phyloP scores from a whole-genome alignment of 805 yeast species.

The Barnettozyma botsteinii region DNA sequence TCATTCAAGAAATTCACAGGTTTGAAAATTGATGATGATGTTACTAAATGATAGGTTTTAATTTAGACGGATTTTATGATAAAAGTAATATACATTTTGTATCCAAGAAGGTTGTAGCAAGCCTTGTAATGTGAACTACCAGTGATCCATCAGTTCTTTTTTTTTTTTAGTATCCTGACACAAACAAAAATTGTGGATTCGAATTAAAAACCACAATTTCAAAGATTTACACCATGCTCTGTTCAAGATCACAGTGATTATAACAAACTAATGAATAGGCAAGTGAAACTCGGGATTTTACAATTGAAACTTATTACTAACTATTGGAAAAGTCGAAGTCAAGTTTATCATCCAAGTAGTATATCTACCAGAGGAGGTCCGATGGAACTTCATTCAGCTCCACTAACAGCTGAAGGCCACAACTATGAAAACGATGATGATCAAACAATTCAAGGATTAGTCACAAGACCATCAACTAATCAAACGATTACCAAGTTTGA shows the following conservation, averaged over 20 bases:
- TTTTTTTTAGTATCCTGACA: no score
- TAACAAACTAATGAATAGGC: neutral
- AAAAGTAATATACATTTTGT: neutral
- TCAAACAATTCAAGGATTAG: slow-evolving; percentile 10
- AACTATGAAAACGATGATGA: slow-evolving; percentile 14
- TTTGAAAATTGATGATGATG: slow-evolving; percentile 58
- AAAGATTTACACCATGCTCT: no score
- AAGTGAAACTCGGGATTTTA: neutral
- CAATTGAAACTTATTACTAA: neutral
- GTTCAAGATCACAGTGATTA: no score
- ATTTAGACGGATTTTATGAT: neutral
- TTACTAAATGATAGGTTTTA: slow-evolving; percentile 39
- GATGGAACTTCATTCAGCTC: slow-evolving; percentile 6
- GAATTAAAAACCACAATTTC: no score
- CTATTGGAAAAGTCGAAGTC: slow-evolving; percentile 2
- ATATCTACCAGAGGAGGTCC: slow-evolving; percentile 14
- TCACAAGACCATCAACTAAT: slow-evolving; percentile 15
- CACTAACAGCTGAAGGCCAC: slow-evolving; percentile 6
- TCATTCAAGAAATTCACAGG: slow-evolving; percentile 51
- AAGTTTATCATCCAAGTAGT: slow-evolving; percentile 13
- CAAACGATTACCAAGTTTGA: neutral
- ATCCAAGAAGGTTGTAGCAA: neutral
- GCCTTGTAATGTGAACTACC: no score
- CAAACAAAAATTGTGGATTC: neutral
- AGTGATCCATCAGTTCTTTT: no score